phyloP scores from a whole-genome alignment of 495 filamentous ascomycete genomes.

The Poronia punctata region DNA sequence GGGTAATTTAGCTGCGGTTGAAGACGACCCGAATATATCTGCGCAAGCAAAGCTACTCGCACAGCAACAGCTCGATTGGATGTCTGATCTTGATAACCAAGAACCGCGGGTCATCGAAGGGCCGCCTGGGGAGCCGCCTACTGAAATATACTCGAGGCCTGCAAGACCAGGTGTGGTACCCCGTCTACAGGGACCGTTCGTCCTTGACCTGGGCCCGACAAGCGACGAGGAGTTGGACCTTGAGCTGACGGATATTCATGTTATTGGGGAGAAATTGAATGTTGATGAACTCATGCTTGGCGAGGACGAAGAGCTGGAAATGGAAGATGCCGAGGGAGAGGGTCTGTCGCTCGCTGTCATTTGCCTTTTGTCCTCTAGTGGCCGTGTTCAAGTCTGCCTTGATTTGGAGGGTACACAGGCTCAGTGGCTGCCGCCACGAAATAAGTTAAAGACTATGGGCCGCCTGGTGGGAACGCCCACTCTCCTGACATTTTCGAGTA shows the following conservation, averaged over 20 bases:
- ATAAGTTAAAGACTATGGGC: conserved; percentile 37
- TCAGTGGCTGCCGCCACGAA: conserved; percentile 67
- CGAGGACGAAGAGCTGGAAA: conserved; percentile 49
- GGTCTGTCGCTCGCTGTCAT: conserved; percentile 66
- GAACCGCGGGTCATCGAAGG: conserved; percentile 51
- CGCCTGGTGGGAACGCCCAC: conserved; percentile 24
- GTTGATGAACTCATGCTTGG: conserved; percentile 53
- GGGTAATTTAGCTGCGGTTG: conserved; percentile 52
- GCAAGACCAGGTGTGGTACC: conserved; percentile 64
- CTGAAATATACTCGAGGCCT: conserved; percentile 65
- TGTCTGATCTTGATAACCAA: conserved; percentile 72
- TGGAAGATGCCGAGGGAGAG: conserved; percentile 51
- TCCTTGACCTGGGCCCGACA: conserved; percentile 57
- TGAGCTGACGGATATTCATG: conserved; percentile 46
- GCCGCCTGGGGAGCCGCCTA: conserved; percentile 28
- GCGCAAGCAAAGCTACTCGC: conserved; percentile 53
- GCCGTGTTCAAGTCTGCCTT: conserved; percentile 69
- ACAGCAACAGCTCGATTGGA: conserved; percentile 72
- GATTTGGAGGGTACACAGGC: conserved; percentile 75
- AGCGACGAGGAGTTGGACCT: conserved; percentile 63
- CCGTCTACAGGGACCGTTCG: conserved; percentile 78
- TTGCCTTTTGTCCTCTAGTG: conserved; percentile 66
- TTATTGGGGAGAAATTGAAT: conserved; percentile 49
- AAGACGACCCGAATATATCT: conserved; percentile 49
- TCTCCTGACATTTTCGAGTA: conserved; percentile 45